These are phyloP conservation scores for Gossypium raimondii DNA, from an alignment of 345 rosid species.

Conservation along the genomic window DNA sequence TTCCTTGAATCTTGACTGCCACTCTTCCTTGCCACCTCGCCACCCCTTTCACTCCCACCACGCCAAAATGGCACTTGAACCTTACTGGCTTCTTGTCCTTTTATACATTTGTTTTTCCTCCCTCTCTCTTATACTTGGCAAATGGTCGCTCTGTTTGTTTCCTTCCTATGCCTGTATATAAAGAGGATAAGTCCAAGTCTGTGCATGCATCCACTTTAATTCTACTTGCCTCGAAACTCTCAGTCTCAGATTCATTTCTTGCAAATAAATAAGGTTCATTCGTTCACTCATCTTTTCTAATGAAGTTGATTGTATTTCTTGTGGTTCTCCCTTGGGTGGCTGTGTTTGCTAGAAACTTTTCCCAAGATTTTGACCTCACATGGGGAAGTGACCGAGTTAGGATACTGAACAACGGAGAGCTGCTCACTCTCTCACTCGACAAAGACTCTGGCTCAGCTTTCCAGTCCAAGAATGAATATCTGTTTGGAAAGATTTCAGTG, in stretches of 20 bases:
- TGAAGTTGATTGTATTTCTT: not conserved
- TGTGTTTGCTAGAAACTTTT: conserved; percentile 36
- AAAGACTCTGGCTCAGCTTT: conserved; percentile 57
- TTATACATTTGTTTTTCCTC: not conserved
- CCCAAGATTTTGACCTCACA: conserved; percentile 41
- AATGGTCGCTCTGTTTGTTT: not conserved
- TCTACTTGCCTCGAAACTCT: not conserved
- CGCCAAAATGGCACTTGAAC: not conserved
- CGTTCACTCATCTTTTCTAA: not conserved
- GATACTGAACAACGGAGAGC: conserved; percentile 51
- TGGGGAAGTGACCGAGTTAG: conserved; percentile 63
- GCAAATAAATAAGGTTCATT: not conserved
- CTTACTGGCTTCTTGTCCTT: not conserved
- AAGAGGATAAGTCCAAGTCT: not conserved
- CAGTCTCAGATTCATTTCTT: too few species aligned
- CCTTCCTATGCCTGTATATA: not conserved
- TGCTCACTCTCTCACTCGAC: conserved; percentile 56
- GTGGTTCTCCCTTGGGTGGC: not conserved
- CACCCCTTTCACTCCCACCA: not conserved
- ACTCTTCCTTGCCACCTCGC: not conserved
- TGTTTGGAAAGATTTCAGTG: conserved; percentile 51
- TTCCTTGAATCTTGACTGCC: not conserved
- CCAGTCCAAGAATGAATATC: conserved; percentile 48
- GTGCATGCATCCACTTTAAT: not conserved
- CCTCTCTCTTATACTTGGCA: not conserved